Conservation (phyloP, 2,329 filamentous ascomycete species). For the Hypoxylon sp. region DNA sequence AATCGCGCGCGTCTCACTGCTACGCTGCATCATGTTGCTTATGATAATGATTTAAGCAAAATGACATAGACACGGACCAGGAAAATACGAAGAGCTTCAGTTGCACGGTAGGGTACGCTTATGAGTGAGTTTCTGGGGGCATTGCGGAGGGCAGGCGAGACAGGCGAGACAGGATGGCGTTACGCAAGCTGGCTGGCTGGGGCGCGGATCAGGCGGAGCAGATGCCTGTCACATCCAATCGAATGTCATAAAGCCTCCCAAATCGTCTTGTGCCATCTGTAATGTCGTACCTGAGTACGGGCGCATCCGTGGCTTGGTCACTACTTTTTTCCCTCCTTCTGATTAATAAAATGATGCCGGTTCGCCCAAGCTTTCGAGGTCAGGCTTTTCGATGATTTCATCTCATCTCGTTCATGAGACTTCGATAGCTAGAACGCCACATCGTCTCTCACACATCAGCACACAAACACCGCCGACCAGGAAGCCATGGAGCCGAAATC, state of each 20-base stretch:
- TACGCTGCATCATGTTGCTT: conserved; percentile 8
- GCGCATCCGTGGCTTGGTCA: background rate
- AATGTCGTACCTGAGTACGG: conserved; percentile 15
- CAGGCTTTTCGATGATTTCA: background rate
- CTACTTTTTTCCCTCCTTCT: background rate
- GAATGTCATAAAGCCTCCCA: background rate
- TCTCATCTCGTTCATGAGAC: background rate
- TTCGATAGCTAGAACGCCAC: background rate
- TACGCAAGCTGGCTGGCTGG: conserved; percentile 20
- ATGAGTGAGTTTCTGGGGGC: conserved; percentile 17
- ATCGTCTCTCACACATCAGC: background rate
- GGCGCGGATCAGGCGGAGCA: conserved; percentile 22
- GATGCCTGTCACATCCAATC: conserved; percentile 16
- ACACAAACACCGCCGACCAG: background rate
- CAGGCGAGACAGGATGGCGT: background rate
- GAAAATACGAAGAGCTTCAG: background rate
- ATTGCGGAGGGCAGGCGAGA: too few relatives aligned
- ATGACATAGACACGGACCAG: background rate
- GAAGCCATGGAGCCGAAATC: conserved; percentile 26
- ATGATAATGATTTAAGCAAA: background rate
- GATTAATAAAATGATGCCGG: background rate
- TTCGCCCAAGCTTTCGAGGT: background rate
- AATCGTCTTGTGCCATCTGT: conserved; percentile 10
- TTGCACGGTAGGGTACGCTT: background rate
- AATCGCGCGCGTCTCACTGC: conserved; percentile 5